A percentile compares a stretch with the other conserved stretches of the same genome.
Evolutionary conservation across 164 flowering plant genomes (phyloP).

Genomic region (Tetrastigma voinierianum): DNA sequence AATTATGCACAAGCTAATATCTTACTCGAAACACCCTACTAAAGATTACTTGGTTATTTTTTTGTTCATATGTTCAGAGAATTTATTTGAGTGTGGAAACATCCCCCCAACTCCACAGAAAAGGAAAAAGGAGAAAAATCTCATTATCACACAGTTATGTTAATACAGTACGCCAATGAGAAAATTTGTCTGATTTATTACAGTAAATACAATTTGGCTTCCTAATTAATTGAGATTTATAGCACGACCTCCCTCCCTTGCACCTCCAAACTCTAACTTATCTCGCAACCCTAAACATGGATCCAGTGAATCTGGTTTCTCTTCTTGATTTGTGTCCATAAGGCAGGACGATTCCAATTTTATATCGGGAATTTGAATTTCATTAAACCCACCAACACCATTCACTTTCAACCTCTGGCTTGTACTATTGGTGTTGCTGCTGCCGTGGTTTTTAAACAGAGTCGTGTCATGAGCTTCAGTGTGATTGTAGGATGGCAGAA

Average conservation of each 20-base stretch:
- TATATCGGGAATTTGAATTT: constrained; percentile 5
- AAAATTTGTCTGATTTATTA: too few species aligned
- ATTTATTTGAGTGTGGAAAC: too few species aligned
- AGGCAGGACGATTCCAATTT: constrained; percentile 21
- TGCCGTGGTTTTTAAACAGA: constrained; percentile 8
- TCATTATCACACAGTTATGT: too few species aligned
- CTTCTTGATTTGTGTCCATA: constrained; percentile 22
- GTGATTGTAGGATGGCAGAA: constrained; percentile 12
- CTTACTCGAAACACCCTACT: too few species aligned
- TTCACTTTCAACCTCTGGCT: constrained; percentile 5
- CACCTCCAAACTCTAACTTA: constrained; percentile 18
- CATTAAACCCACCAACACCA: constrained; percentile 2
- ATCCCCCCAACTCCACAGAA: too few species aligned
- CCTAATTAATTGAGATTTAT: constrained; percentile 17
- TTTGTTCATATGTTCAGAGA: too few species aligned
- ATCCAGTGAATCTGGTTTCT: constrained; percentile 6
- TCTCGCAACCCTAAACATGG: constrained; percentile 5
- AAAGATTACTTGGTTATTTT: too few species aligned
- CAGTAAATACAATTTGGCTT: too few species aligned
- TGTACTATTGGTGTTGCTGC: constrained; percentile 3
- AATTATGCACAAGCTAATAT: too few species aligned
- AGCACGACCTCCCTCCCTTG: constrained; percentile 12
- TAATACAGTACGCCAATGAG: too few species aligned
- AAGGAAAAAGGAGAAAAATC: too few species aligned
- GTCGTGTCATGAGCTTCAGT: constrained; percentile 13